These are phyloP conservation scores for Dicorynia guianensis DNA, from an alignment of 306 rosid genomes.

Conservation along the genomic window DNA sequence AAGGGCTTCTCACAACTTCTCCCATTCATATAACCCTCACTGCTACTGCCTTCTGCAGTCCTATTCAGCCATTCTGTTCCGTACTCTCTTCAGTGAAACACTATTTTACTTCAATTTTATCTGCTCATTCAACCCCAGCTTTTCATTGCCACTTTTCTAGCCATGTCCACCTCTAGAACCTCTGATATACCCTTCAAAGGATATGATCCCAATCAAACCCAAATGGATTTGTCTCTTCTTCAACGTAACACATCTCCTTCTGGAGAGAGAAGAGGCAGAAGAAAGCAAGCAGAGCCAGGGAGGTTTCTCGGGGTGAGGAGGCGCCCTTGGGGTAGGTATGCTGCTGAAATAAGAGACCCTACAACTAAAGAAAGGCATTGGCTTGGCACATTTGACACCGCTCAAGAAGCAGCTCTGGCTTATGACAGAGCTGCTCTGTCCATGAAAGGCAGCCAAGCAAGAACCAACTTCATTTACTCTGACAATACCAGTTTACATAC, in stretches of 20 bases:
- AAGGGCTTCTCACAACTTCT: slow-evolving; percentile 52
- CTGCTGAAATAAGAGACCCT: slow-evolving; percentile 98
- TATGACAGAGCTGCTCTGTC: slow-evolving; percentile 99
- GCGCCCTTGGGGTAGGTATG: slow-evolving; percentile 97
- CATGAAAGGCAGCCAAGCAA: slow-evolving; percentile 96
- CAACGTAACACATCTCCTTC: slow-evolving; percentile 70
- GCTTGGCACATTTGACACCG: slow-evolving; percentile 99
- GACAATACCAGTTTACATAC: slow-evolving; percentile 71
- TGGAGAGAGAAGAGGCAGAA: slow-evolving; percentile 83
- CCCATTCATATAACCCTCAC: slow-evolving; percentile 44
- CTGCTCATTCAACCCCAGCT: slow-evolving; percentile 29
- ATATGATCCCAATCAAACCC: slow-evolving; percentile 54
- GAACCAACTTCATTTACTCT: slow-evolving; percentile 92
- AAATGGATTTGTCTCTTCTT: slow-evolving; percentile 66
- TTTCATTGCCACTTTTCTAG: slow-evolving; percentile 39
- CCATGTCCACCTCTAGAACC: slow-evolving; percentile 84
- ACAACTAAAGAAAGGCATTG: slow-evolving; percentile 96
- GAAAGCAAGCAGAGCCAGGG: slow-evolving; percentile 92
- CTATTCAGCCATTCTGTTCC: slow-evolving; percentile 27
- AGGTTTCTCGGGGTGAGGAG: slow-evolving; percentile 93
- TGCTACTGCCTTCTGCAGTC: slow-evolving; percentile 41
- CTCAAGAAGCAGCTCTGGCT: slow-evolving; percentile 99
- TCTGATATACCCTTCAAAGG: slow-evolving; percentile 59
- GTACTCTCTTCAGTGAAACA: slow-evolving; percentile 28
- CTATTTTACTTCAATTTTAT: slow-evolving; percentile 37